Base-by-base conservation (phyloP, 2,329 filamentous ascomycete genomes). In the Aureobasidium sp. region DNA sequence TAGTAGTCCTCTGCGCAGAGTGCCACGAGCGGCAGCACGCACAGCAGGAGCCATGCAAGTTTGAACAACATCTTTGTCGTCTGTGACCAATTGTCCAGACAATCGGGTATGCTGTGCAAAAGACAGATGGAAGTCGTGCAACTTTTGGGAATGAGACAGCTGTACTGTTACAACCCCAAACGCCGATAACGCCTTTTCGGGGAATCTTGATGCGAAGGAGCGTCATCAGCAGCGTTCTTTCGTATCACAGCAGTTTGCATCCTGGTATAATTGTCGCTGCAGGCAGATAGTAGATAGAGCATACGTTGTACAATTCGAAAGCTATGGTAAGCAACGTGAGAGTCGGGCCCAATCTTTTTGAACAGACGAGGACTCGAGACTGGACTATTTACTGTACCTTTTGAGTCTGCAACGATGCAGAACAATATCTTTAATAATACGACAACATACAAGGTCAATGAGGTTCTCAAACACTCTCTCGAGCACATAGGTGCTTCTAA, bases 1-100 rank as follows among this genome's bases (percentile, higher is more conserved):
- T 94, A 94, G 72, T 87, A 93, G 73, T 94, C 90, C 71, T 92
- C 78, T 42, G 79, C 79, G 37, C 75, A 76, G 58, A 79, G 68
- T 29, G 74, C 77, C 27, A 75, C 59, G 20, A 80, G 68, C 23
- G 78, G 71, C 39, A 78, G 68, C 55, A 82, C 66, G 64, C 72
- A 75, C 48, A 77, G 70, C 61, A 80, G 67, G 27, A 78, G 68
- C 59, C 70, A 67, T 76, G 72, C 67, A 78, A 72, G 29, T 57
- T 46, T 57, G 67, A 78, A 68, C 44, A 78, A 71, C 77, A 79
- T 79, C n/a, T 27, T 58, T 39, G 23, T 27, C 29, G 5, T 23
- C n/a, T 8, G 53, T 44, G 34, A 15, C 20, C 52, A 37, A 52
- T 15, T 52, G 48, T 53, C 50, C 20, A 23, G 37, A 55, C 36